Evolutionary conservation across 345 rosid species (phyloP).

Genomic region (Trapa bicornis): DNA sequence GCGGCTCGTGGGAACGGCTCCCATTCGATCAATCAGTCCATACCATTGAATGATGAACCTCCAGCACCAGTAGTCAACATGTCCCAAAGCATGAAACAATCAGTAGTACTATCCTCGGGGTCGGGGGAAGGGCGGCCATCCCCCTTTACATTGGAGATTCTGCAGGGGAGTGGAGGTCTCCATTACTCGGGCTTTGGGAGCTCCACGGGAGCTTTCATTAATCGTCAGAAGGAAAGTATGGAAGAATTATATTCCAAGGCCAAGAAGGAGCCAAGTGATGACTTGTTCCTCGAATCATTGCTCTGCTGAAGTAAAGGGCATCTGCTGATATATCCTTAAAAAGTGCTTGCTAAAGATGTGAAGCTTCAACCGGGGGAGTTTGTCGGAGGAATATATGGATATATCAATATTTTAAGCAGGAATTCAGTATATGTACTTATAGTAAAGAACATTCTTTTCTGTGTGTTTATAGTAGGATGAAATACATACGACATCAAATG

Average conservation of each 20-base stretch:
- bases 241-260: slow-evolving; percentile 23
- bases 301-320: slow-evolving; percentile 16
- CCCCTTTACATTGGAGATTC: slow-evolving; percentile 33
- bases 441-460: background rate
- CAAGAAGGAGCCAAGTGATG: slow-evolving; percentile 56
- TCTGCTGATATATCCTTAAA: too few relatives aligned
- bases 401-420: background rate
- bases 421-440: background rate
- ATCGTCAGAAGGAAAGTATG: slow-evolving; percentile 12
- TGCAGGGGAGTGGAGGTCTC: slow-evolving; percentile 23
- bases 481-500: background rate
- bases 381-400: background rate
- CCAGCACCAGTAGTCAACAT: slow-evolving; percentile 13
- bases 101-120: slow-evolving; percentile 1
- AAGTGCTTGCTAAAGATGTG: background rate
- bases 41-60: slow-evolving; percentile 11
- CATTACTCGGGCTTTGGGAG: slow-evolving; percentile 32
- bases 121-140: slow-evolving; percentile 24
- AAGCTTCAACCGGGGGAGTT: too few relatives aligned
- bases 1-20: slow-evolving; percentile 64
- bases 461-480: background rate
- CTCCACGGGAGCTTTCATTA: slow-evolving; percentile 27
- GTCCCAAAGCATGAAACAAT: slow-evolving; percentile 10
- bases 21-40: slow-evolving; percentile 23
- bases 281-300: slow-evolving; percentile 35